phyloP scores from a whole-genome alignment of 2,329 filamentous ascomycete species.

The Alternaria novae-zelandiae region DNA sequence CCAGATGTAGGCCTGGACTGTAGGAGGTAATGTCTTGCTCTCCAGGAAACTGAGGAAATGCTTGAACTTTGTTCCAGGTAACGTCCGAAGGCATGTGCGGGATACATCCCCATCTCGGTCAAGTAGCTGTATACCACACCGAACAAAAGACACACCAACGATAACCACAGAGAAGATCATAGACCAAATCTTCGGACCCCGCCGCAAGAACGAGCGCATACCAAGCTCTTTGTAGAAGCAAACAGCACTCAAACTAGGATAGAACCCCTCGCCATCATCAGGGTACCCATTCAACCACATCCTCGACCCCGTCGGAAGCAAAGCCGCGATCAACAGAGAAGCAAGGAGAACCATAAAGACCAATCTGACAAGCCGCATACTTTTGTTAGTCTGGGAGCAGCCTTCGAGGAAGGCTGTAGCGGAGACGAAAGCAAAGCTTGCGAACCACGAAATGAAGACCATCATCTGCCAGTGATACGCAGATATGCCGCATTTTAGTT shows the following conservation, averaged over 20 bases:
- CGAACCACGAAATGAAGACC: conserved; percentile 35
- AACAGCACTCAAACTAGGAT: conserved; percentile 22
- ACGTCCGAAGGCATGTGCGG: conserved; percentile 20
- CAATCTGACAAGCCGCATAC: conserved; percentile 25
- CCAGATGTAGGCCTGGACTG: conserved; percentile 10
- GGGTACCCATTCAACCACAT: conserved; percentile 28
- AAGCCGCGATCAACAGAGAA: conserved; percentile 22
- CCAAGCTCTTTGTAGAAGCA: conserved; percentile 30
- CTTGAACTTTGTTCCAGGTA: conserved; percentile 22
- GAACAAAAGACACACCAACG: conserved; percentile 27
- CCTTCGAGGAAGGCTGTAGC: conserved; percentile 29
- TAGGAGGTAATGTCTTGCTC: neutral
- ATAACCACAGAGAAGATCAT: conserved; percentile 32
- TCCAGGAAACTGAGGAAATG: conserved; percentile 17
- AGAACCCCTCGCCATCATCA: conserved; percentile 23
- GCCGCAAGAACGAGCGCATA: conserved; percentile 8
- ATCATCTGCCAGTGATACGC: conserved; percentile 39
- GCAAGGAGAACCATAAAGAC: conserved; percentile 29
- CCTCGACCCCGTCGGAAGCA: conserved; percentile 30
- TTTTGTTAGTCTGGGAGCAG: conserved; percentile 28
- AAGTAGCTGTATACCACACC: conserved; percentile 24
- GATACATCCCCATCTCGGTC: conserved; percentile 20
- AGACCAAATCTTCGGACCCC: conserved; percentile 28
- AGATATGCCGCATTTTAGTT: conserved; percentile 30
- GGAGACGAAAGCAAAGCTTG: conserved; percentile 27